Evolutionary conservation across 768 basidiomycete species (phyloP).

Genomic region (Boletus subparvulus): DNA sequence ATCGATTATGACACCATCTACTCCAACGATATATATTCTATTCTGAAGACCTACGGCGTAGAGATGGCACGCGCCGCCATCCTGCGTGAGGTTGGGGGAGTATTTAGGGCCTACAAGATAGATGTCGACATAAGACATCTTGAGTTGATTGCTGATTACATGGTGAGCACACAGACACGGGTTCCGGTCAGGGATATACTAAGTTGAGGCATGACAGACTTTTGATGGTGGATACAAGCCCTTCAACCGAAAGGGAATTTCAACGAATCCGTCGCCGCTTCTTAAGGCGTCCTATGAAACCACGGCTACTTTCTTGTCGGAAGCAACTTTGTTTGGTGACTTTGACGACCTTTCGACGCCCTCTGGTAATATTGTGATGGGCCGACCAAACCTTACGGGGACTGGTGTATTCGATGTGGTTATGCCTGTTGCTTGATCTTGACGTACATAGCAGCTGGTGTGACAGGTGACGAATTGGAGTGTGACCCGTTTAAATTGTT

Average conservation of each 20-base stretch:
- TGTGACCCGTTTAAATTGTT: constrained; percentile 14
- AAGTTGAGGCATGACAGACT: constrained; percentile 54
- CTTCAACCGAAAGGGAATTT: constrained; percentile 95
- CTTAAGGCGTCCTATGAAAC: constrained; percentile 98
- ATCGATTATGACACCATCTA: constrained; percentile 80
- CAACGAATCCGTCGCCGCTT: constrained; percentile 89
- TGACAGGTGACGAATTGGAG: constrained; percentile 7
- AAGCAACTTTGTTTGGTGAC: constrained; percentile 92
- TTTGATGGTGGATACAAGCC: constrained; percentile 98
- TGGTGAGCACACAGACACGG: constrained; percentile 57
- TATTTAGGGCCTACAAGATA: constrained; percentile 95
- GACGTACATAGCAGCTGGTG: not conserved
- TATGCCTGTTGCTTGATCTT: constrained; percentile 40
- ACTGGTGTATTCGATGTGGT: constrained; percentile 93
- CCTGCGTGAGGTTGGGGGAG: constrained; percentile 84
- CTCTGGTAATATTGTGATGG: constrained; percentile 89
- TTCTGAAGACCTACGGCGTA: constrained; percentile 90
- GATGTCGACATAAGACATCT: constrained; percentile 92
- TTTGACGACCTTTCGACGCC: constrained; percentile 91
- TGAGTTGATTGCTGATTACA: constrained; percentile 97
- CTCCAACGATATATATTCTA: constrained; percentile 94
- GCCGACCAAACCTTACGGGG: constrained; percentile 85
- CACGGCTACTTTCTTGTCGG: constrained; percentile 88
- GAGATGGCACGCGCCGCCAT: constrained; percentile 94
- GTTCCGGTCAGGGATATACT: not conserved